Percentiles rank a stretch among this genome's conserved stretches.
Evolutionary conservation across 1,284 basidiomycete species (phyloP).

Genomic region (Grifola frondosa): DNA sequence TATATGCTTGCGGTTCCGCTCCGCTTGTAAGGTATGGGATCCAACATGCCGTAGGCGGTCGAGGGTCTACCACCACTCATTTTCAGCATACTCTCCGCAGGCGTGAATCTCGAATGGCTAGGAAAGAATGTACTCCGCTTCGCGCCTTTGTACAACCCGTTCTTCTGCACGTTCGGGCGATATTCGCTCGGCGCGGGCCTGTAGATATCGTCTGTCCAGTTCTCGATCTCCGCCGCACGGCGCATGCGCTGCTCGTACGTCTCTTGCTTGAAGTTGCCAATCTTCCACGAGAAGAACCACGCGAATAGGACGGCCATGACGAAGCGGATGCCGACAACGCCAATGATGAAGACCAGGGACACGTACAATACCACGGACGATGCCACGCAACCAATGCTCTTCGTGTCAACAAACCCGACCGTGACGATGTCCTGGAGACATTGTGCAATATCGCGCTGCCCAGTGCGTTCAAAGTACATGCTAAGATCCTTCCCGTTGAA

Average conservation of each 20-base stretch:
- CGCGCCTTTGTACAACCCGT: slow-evolving; percentile 58
- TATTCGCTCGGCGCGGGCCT: slow-evolving; percentile 89
- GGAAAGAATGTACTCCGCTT: slow-evolving; percentile 75
- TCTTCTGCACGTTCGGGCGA: slow-evolving; percentile 84
- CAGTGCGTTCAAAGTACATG: slow-evolving; percentile 72
- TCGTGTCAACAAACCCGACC: slow-evolving; percentile 93
- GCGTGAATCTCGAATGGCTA: slow-evolving; percentile 85
- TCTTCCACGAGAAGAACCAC: slow-evolving; percentile 95
- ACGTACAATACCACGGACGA: slow-evolving; percentile 94
- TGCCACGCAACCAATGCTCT: slow-evolving; percentile 93
- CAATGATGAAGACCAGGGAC: slow-evolving; percentile 96
- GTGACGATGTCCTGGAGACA: slow-evolving; percentile 87
- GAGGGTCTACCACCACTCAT: slow-evolving; percentile 61
- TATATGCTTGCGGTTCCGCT: slow-evolving; percentile 50
- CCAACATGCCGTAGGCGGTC: slow-evolving; percentile 76
- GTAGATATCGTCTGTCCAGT: slow-evolving; percentile 97
- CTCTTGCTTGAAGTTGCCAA: slow-evolving; percentile 93
- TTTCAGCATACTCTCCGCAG: slow-evolving; percentile 67
- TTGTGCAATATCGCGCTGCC: slow-evolving; percentile 64
- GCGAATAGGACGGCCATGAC: slow-evolving; percentile 95
- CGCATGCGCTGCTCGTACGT: slow-evolving; percentile 94
- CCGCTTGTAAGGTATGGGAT: slow-evolving; percentile 62
- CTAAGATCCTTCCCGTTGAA: slow-evolving; percentile 87
- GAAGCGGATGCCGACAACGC: slow-evolving; percentile 95
- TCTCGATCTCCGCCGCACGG: slow-evolving; percentile 89